Base-by-base conservation (phyloP, 169 alveolate genomes). In the Plasmodium falciparum region DNA sequence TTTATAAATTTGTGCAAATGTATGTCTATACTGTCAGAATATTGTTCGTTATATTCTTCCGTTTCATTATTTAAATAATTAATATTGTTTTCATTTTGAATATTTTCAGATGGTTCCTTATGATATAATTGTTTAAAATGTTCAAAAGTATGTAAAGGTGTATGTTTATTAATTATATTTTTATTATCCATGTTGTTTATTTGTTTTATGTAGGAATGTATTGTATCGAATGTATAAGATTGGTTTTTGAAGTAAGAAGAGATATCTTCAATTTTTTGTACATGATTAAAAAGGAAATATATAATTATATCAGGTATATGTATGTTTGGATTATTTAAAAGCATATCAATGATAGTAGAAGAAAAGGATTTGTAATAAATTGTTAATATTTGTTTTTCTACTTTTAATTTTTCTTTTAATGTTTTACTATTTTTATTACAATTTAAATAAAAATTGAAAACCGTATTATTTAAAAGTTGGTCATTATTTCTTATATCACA, bases 291-390 rank as follows among this genome's bases (percentile, higher is more conserved):
- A 69, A 83, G 39, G 33, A 83, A 83, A 56, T 69, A 83, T 56
- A 83, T 56, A 69, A 83, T 83, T 45, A 83, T 54, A 49, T 83
- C 85, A 11, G 91, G 59, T 33, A 83, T 83, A 11, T 69, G 74
- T 12, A 83, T 49, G 12, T 63, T 58, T 15, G 50, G 33, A 69
- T 72, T 83, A 62, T 83, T 83, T 33, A 83, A 83, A 69, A 83
- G 85, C 43, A 83, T 69, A 43, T 83, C 91, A 56, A 83, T 83
- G 39, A 83, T 54, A 3, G 33, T 83, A 2, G 91, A 69, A 9
- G 76, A 83, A 49, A 83, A 83, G 43, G 83, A 69, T 13, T 67
- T 83, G 70, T 83, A 83, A 63, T 83, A 83, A 45, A 83, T 83
- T 49, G 50, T 83, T 49, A 83, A 58, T 54, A 83, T 83, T 69